Evolutionary conservation across 768 basidiomycete genomes (phyloP).

Genomic region (Tricholoma hemisulphureum): DNA sequence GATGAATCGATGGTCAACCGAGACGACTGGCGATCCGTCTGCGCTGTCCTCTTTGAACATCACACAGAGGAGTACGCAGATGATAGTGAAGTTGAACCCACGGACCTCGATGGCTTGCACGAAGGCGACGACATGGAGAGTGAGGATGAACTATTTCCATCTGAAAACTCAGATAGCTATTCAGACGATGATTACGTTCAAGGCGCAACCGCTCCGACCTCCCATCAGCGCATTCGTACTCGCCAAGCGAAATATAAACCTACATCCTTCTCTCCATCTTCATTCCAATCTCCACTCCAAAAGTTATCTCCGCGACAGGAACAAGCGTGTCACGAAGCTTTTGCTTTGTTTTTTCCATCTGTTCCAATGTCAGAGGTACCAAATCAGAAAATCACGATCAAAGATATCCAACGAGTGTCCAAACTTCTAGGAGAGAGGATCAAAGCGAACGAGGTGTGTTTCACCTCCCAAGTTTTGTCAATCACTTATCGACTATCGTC

Average conservation of each 20-base stretch:
- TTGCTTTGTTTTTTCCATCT: constrained; percentile 72
- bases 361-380: constrained; percentile 44
- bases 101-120: constrained; percentile 20
- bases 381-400: constrained; percentile 57
- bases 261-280: constrained; percentile 3
- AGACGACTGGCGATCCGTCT: constrained; percentile 80
- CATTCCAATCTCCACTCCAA: constrained; percentile 5
- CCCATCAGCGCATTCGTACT: constrained; percentile 18
- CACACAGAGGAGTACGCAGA: constrained; percentile 26
- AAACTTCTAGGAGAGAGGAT: constrained; percentile 68
- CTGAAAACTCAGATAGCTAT: constrained; percentile 18
- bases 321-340: constrained; percentile 54
- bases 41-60: constrained; percentile 66
- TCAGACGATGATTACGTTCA: constrained; percentile 36
- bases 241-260: constrained; percentile 7
- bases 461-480: not conserved
- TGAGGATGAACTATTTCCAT: constrained; percentile 17
- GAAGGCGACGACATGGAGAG: constrained; percentile 18
- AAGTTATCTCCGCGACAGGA: constrained; percentile 53
- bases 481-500: not conserved
- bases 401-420: constrained; percentile 61
- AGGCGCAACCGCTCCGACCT: constrained; percentile 16
- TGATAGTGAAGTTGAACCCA: constrained; percentile 26
- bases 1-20: constrained; percentile 45
- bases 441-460: constrained; percentile 68